These are phyloP conservation scores for Beauveria australis DNA, from an alignment of 2,329 filamentous ascomycete species.

Conservation along the genomic window DNA sequence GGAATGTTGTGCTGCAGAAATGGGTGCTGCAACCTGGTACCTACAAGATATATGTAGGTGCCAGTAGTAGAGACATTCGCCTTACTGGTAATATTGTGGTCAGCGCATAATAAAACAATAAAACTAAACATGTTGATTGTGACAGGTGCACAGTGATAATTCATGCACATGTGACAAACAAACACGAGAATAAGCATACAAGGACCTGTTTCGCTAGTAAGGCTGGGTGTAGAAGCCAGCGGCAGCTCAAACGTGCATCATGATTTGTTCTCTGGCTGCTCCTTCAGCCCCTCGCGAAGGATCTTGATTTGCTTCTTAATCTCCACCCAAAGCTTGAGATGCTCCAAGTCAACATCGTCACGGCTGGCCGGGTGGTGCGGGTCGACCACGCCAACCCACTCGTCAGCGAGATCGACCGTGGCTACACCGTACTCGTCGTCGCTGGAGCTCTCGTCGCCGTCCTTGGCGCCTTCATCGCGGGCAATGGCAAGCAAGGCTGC, in stretches of 20 bases:
- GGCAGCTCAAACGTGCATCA: background rate
- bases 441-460: slow-evolving; percentile 18
- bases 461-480: slow-evolving; percentile 16
- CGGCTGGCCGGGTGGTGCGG: slow-evolving; percentile 12
- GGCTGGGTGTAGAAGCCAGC: background rate
- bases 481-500: slow-evolving; percentile 54
- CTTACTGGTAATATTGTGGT: slow-evolving; percentile 10
- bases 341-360: slow-evolving; percentile 35
- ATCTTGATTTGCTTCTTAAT: slow-evolving; percentile 56
- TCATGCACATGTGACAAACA: background rate
- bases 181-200: background rate
- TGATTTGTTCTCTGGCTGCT: slow-evolving; percentile 15
- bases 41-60: slow-evolving; percentile 36
- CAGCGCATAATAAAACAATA: background rate
- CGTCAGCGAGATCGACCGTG: slow-evolving; percentile 24
- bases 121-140: too few species aligned
- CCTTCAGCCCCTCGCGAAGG: slow-evolving; percentile 50
- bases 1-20: slow-evolving; percentile 51
- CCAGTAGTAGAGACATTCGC: slow-evolving; percentile 36
- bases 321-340: slow-evolving; percentile 49
- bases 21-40: slow-evolving; percentile 43
- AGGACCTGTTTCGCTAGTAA: too few species aligned
- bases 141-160: background rate
- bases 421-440: slow-evolving; percentile 20
- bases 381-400: slow-evolving; percentile 29